A percentile compares a stretch with the other conserved stretches of the same genome.
phyloP scores from a whole-genome alignment of 371 early-diverging fungal species.

The Mucor plumbeus region DNA sequence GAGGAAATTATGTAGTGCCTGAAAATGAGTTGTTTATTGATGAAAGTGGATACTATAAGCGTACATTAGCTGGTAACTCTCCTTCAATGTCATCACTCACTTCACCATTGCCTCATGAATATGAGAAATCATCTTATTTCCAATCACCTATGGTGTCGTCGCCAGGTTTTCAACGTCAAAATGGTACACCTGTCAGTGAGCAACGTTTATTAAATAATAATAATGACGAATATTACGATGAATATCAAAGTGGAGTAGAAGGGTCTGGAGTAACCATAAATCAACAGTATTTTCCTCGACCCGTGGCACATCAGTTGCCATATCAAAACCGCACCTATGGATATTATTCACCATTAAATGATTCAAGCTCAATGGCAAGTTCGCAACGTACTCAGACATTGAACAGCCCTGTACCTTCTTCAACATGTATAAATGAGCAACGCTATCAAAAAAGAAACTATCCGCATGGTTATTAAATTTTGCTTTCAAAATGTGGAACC shows the following conservation, averaged over 20 bases:
- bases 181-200: not conserved
- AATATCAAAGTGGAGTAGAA: not conserved
- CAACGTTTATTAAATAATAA: not conserved
- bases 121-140: not conserved
- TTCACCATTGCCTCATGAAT: not conserved
- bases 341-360: not conserved
- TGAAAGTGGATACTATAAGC: not conserved
- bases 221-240: not conserved
- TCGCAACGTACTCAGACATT: not conserved
- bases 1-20: not conserved
- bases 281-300: not conserved
- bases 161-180: not conserved
- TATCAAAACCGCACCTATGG: conserved; percentile 1
- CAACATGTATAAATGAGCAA: conserved; percentile 13
- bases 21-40: not conserved
- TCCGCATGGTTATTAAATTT: conserved; percentile 10
- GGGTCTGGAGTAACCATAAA: conserved; percentile 1
- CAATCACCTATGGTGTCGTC: conserved; percentile 5
- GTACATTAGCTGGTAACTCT: not conserved
- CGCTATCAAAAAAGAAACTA: conserved; percentile 11
- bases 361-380: not conserved
- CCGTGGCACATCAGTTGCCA: conserved; percentile 3
- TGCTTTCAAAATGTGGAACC: not conserved
- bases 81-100: not conserved
- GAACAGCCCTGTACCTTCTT: conserved; percentile 2